phyloP scores from a whole-genome alignment of 306 rosid genomes.

The Fragaria iinumae region DNA sequence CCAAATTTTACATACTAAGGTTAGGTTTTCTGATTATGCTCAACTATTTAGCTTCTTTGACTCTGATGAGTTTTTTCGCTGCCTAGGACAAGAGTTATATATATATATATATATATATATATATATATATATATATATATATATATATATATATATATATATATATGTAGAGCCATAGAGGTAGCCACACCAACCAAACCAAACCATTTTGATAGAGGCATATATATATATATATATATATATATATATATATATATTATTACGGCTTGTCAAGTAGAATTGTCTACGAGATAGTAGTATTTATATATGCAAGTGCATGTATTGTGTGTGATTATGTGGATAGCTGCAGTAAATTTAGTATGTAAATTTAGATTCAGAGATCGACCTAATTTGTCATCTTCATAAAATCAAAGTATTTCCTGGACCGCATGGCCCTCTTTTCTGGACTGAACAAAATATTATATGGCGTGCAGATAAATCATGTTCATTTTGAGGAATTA shows the following conservation, averaged over 20 bases:
- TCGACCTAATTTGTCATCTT: constrained; percentile 8
- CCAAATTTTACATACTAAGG: no score
- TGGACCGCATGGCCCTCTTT: not conserved
- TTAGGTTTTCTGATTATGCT: no score
- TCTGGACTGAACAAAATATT: constrained; percentile 1
- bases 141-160: no score
- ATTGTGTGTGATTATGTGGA: no score
- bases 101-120: no score
- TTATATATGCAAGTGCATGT: no score
- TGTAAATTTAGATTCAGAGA: not conserved
- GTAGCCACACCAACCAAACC: not conserved
- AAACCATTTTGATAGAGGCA: not conserved
- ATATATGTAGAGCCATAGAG: not conserved
- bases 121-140: no score
- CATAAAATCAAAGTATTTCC: not conserved
- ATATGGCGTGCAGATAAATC: not conserved
- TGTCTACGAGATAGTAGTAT: not conserved
- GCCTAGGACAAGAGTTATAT: not conserved
- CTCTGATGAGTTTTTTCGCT: not conserved
- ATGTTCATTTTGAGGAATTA: not conserved
- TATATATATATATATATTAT: no score
- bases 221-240: no score
- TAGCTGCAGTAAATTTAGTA: no score
- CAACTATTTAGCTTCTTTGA: not conserved
- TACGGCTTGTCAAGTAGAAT: not conserved